Conservation (phyloP, 805 yeast genomes). For the Yarrowia alimentaria region DNA sequence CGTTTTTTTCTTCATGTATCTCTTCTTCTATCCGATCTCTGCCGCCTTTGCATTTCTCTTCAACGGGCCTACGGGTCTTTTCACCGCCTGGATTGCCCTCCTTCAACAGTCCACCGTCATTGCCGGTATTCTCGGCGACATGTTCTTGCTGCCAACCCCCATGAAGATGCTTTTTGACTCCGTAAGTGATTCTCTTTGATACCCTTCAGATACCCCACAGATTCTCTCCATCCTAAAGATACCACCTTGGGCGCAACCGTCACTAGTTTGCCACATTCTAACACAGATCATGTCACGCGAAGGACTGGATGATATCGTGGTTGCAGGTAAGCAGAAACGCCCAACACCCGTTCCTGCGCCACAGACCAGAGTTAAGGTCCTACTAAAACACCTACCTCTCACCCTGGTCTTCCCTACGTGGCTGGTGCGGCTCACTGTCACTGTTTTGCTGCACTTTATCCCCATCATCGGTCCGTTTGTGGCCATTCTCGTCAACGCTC, state of each 20-base stretch:
- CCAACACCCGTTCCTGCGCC: slow-evolving; percentile 34
- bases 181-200: slow-evolving; percentile 34
- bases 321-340: slow-evolving; percentile 43
- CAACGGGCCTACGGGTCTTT: slow-evolving; percentile 52
- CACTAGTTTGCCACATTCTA: too few relatives aligned
- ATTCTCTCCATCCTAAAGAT: too few relatives aligned
- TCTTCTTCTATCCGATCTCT: slow-evolving; percentile 47
- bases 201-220: background rate
- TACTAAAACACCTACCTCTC: slow-evolving; percentile 42
- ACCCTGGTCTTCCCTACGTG: slow-evolving; percentile 45
- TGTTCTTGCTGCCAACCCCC: slow-evolving; percentile 49
- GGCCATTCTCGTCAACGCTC: slow-evolving; percentile 52
- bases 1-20: slow-evolving; percentile 42
- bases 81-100: slow-evolving; percentile 48
- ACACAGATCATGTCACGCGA: slow-evolving; percentile 43
- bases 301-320: slow-evolving; percentile 47
- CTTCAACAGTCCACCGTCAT: slow-evolving; percentile 47
- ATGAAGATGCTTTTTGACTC: slow-evolving; percentile 50
- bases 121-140: slow-evolving; percentile 46
- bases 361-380: slow-evolving; percentile 35
- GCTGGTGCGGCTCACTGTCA: slow-evolving; percentile 41
- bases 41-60: slow-evolving; percentile 45
- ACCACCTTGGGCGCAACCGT: background rate
- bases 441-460: slow-evolving; percentile 47
- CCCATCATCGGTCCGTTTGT: slow-evolving; percentile 62